Evolutionary conservation across 2,329 filamentous ascomycete species (phyloP).

Genomic region (Aaosphaeria pasadenensis): DNA sequence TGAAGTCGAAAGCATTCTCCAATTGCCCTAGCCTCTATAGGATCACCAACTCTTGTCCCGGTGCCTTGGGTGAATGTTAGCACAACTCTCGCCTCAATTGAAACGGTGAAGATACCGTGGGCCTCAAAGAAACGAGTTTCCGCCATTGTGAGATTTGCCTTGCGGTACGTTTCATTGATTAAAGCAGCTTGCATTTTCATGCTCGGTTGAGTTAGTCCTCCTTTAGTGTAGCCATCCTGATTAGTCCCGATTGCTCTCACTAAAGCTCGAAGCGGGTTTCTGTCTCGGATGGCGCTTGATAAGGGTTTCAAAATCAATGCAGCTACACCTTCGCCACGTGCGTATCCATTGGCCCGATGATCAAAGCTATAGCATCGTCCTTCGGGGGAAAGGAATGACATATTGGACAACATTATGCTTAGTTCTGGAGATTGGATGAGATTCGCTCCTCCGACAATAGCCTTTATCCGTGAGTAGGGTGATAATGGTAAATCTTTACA

Average conservation of each 20-base stretch:
- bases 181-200: neutral
- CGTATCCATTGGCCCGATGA: neutral
- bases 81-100: neutral
- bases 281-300: neutral
- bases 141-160: neutral
- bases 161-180: neutral
- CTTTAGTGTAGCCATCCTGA: neutral
- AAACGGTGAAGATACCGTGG: neutral
- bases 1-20: neutral
- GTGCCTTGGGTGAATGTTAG: too few relatives aligned
- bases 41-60: constrained; percentile 49
- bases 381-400: neutral
- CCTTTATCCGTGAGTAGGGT: too few relatives aligned
- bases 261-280: neutral
- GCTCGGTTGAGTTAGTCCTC: neutral
- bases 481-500: too few relatives aligned
- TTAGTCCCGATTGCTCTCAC: neutral
- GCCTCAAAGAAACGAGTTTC: constrained; percentile 32
- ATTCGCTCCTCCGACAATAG: too few relatives aligned
- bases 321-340: neutral
- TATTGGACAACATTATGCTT: too few relatives aligned
- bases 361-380: neutral
- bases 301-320: neutral
- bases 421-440: too few relatives aligned
- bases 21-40: neutral